Base-by-base conservation (phyloP, 2,329 filamentous ascomycete genomes). In the Fusarium denticulatum region DNA sequence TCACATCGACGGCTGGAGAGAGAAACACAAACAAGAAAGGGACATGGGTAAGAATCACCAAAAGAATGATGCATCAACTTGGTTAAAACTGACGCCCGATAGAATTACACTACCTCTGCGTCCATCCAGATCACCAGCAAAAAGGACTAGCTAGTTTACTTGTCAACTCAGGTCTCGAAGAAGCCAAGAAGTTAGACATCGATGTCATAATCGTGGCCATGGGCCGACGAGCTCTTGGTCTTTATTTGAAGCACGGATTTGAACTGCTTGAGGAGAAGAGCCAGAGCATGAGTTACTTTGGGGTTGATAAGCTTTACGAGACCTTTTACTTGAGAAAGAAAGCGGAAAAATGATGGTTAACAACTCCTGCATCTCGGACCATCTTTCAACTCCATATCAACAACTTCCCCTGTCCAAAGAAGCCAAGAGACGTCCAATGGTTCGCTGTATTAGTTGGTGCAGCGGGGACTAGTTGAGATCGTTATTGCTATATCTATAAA, bases 51-150 rank as follows among this genome's bases (percentile, higher is more conserved):
- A 15, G 68, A 22, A 11, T 6, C 0, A 16, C 18, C 2, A 8
- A 5, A 16, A 11, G 7, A 7, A 6, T 4, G n/a, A 6, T 13
- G 8, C 9, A 16, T 22, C 13, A 15, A 14, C 9, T 7, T 30
- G 10, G 1, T 26, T 22, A 4, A 59, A 6, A 49, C 60, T 75
- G 14, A 75, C 6, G 3, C 14, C 14, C 3, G 0, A 9, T 24
- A 73, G 77, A 65, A 47, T 64, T 78, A 5, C 74, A 78, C 32
- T 78, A 78, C 42, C 60, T 79, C 11, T 72, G 62, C 20, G 71
- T 75, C 32, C 72, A 65, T 20, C 74, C 74, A 5, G 63, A 74
- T 26, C 76, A 79, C 16, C 74, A 75, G 7, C 53, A 68, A 6
- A 60, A 49, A 24, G 75, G 77, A 15, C 52, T 78, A 16, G 76